Conservation (phyloP, 768 basidiomycete genomes). For the Sarcodon aspratus region DNA sequence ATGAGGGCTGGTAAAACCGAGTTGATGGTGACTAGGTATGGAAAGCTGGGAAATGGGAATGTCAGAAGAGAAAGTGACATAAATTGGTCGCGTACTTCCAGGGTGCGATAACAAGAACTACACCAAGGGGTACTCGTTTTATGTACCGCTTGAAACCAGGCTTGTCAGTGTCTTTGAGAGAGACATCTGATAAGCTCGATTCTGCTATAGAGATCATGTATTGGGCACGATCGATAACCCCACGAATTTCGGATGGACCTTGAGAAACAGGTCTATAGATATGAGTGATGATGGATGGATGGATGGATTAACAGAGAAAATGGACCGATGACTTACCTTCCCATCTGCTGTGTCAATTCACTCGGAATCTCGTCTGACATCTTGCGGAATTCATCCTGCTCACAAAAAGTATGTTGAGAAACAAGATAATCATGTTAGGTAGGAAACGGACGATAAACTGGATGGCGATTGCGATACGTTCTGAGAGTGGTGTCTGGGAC, state of each 20-base stretch:
- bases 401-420: slow-evolving; percentile 8
- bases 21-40: slow-evolving; percentile 86
- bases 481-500: slow-evolving; percentile 43
- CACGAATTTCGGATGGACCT: slow-evolving; percentile 66
- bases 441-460: slow-evolving; percentile 53
- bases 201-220: slow-evolving; percentile 83
- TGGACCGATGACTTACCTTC: slow-evolving; percentile 41
- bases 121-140: slow-evolving; percentile 73
- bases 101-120: slow-evolving; percentile 79
- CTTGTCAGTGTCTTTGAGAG: slow-evolving; percentile 65
- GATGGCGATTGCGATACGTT: slow-evolving; percentile 60
- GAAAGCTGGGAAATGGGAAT: slow-evolving; percentile 41
- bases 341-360: slow-evolving; percentile 87
- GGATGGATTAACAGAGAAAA: not conserved
- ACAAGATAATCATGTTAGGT: slow-evolving; percentile 1
- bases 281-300: not conserved
- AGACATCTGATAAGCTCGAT: slow-evolving; percentile 60
- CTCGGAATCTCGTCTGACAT: slow-evolving; percentile 49
- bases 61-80: not conserved
- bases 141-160: slow-evolving; percentile 82
- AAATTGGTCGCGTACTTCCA: slow-evolving; percentile 60
- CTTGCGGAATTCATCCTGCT: slow-evolving; percentile 42
- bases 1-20: slow-evolving; percentile 86
- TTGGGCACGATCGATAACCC: slow-evolving; percentile 69
- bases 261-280: slow-evolving; percentile 64